Evolutionary conservation across 2,329 filamentous ascomycete genomes (phyloP).

Genomic region (Fusarium hainanense): DNA sequence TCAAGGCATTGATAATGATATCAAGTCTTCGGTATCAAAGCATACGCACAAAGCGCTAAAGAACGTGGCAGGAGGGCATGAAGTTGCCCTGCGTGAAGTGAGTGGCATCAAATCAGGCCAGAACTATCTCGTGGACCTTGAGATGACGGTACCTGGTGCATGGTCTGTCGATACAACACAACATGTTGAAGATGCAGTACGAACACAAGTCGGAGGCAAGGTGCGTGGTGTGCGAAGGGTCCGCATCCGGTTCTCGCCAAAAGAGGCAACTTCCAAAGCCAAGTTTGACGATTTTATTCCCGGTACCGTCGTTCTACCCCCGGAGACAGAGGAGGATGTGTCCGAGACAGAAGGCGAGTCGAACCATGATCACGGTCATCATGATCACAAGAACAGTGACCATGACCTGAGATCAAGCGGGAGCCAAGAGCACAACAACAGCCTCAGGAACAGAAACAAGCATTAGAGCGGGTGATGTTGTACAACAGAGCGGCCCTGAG

Average conservation of each 20-base stretch:
- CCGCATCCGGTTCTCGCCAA: slow-evolving; percentile 83
- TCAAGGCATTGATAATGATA: slow-evolving; percentile 84
- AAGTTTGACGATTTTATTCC: slow-evolving; percentile 83
- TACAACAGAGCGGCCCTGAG: slow-evolving; percentile 4
- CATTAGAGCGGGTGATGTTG: slow-evolving; percentile 33
- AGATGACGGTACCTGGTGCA: slow-evolving; percentile 79
- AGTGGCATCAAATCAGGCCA: slow-evolving; percentile 95
- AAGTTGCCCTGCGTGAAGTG: slow-evolving; percentile 79
- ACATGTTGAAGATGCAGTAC: slow-evolving; percentile 77
- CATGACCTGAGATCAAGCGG: slow-evolving; percentile 34
- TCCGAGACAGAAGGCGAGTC: slow-evolving; percentile 40
- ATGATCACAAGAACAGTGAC: slow-evolving; percentile 48
- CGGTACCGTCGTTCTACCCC: slow-evolving; percentile 72
- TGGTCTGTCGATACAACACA: slow-evolving; percentile 81
- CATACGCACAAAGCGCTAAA: slow-evolving; percentile 71
- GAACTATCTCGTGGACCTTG: slow-evolving; percentile 93
- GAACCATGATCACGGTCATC: slow-evolving; percentile 54
- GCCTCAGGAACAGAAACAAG: slow-evolving; percentile 48
- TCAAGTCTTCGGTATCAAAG: slow-evolving; percentile 77
- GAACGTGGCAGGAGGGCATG: slow-evolving; percentile 62
- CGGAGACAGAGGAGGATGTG: slow-evolving; percentile 64
- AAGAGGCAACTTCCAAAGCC: slow-evolving; percentile 67
- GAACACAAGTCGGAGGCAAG: slow-evolving; percentile 77
- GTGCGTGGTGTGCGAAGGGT: slow-evolving; percentile 87
- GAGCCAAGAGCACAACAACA: slow-evolving; percentile 38